Percentiles rank a stretch among this genome's conserved stretches.
These are phyloP conservation scores for Pleurotus platypus DNA, from an alignment of 768 basidiomycete genomes.

Conservation along the genomic window DNA sequence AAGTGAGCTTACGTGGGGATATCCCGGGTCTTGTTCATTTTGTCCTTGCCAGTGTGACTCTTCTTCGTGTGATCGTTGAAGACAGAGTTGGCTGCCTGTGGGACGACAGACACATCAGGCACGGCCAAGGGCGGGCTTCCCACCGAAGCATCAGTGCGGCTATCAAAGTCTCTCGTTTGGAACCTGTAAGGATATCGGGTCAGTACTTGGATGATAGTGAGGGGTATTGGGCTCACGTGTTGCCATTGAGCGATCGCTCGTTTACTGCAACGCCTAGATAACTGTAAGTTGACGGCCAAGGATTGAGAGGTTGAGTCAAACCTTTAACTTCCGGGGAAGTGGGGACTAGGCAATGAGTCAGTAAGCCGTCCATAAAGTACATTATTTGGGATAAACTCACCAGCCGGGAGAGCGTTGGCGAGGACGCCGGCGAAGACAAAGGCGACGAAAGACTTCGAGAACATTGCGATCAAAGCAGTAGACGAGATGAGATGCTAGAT, in stretches of 20 bases:
- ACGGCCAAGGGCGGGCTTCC: not conserved
- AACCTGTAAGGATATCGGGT: not conserved
- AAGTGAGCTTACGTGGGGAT: not conserved
- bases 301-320: not conserved
- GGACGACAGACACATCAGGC: not conserved
- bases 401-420: conserved; percentile 3
- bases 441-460: conserved; percentile 7
- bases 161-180: conserved; percentile 1
- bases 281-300: not conserved
- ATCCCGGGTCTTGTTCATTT: conserved; percentile 4
- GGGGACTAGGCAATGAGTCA: no score
- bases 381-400: no score
- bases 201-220: not conserved
- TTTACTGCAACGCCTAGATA: not conserved
- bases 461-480: conserved; percentile 8
- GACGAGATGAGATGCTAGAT: not conserved
- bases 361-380: no score
- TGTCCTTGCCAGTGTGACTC: not conserved
- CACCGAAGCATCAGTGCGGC: conserved; percentile 1
- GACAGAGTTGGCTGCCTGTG: not conserved
- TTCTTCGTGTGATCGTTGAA: not conserved
- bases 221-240: not conserved
- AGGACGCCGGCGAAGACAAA: conserved; percentile 6
- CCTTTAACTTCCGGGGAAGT: conserved; percentile 5
- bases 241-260: not conserved